Evolutionary conservation across 2,329 filamentous ascomycete species (phyloP).

Genomic region (Sordariomycetes sp.): DNA sequence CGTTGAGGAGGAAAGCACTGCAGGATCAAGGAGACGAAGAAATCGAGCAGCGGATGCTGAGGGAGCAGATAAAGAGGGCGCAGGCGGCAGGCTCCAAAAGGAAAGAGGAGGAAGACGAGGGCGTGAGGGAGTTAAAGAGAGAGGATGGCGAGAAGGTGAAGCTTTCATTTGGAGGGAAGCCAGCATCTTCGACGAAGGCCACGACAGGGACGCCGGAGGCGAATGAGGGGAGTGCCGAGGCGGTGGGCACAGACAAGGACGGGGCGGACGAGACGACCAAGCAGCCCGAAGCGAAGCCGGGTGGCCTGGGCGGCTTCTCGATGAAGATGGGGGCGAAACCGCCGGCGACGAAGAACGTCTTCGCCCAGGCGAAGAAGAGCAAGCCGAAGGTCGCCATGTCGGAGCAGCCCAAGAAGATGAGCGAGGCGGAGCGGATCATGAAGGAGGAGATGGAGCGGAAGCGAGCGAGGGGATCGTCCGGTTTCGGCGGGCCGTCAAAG

Average conservation of each 20-base stretch:
- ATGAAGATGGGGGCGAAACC: slow-evolving; percentile 56
- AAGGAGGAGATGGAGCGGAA: slow-evolving; percentile 70
- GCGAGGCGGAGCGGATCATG: slow-evolving; percentile 82
- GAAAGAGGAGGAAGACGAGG: slow-evolving; percentile 26
- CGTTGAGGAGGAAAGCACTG: slow-evolving; percentile 70
- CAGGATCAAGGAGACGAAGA: slow-evolving; percentile 89
- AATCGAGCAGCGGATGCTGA: slow-evolving; percentile 71
- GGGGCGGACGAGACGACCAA: slow-evolving; percentile 20
- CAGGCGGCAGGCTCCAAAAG: slow-evolving; percentile 42
- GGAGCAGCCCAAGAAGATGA: slow-evolving; percentile 70
- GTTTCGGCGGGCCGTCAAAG: slow-evolving; percentile 30
- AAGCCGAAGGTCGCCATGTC: slow-evolving; percentile 43
- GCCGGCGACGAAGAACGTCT: slow-evolving; percentile 67
- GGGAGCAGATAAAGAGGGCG: slow-evolving; percentile 73
- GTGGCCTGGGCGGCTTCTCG: slow-evolving; percentile 34
- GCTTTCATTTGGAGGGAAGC: slow-evolving; percentile 47
- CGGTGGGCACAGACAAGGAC: slow-evolving; percentile 7
- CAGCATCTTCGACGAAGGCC: background rate
- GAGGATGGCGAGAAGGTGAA: slow-evolving; percentile 68
- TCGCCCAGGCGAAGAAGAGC: slow-evolving; percentile 23
- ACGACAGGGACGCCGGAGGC: background rate
- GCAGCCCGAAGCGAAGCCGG: slow-evolving; percentile 3
- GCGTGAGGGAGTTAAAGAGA: slow-evolving; percentile 38
- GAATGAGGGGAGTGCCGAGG: slow-evolving; percentile 7
- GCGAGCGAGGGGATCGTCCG: slow-evolving; percentile 37